Percentiles rank a stretch among this genome's conserved stretches.
Evolutionary conservation across 805 yeast genomes (phyloP).

Genomic region (Pichia kluyveri): DNA sequence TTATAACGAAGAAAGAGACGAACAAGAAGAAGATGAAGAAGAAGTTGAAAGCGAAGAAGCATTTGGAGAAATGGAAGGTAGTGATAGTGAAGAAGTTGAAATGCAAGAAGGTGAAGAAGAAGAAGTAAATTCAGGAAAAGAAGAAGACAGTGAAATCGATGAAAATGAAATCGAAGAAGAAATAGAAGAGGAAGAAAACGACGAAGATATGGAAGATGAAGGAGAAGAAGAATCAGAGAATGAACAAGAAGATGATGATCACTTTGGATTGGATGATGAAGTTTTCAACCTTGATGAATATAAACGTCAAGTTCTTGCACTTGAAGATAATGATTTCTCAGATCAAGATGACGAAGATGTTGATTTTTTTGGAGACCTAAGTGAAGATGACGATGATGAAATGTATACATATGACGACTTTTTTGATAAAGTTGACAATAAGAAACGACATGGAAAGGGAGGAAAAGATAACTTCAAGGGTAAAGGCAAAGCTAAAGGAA

Average conservation of each 20-base stretch:
- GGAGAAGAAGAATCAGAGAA: conserved; percentile 12
- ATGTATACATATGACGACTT: conserved; percentile 59
- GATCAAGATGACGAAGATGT: conserved; percentile 37
- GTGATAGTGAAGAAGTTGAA: conserved; percentile 7
- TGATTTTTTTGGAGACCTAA: conserved; percentile 43
- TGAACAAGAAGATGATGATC: conserved; percentile 32
- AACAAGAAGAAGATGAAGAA: conserved; percentile 20
- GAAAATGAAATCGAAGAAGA: conserved; percentile 25
- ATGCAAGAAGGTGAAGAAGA: conserved; percentile 22
- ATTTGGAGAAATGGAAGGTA: conserved; percentile 18
- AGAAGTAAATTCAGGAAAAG: conserved; percentile 18
- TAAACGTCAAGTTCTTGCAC: conserved; percentile 20
- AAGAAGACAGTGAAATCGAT: conserved; percentile 20
- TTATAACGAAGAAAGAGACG: conserved; percentile 4
- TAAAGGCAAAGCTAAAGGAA: conserved; percentile 9
- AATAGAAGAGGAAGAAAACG: conserved; percentile 40
- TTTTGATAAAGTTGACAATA: conserved; percentile 31
- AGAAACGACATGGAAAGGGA: conserved; percentile 11
- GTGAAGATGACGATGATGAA: conserved; percentile 33
- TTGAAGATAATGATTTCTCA: conserved; percentile 28
- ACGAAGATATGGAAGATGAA: conserved; percentile 39
- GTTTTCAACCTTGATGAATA: conserved; percentile 81
- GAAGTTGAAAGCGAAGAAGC: conserved; percentile 22
- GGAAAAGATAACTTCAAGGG: conserved; percentile 9
- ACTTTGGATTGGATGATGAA: conserved; percentile 68